These are phyloP conservation scores for Lecanicillium sp. DNA, from an alignment of 2,329 filamentous ascomycete genomes.

Conservation along the genomic window DNA sequence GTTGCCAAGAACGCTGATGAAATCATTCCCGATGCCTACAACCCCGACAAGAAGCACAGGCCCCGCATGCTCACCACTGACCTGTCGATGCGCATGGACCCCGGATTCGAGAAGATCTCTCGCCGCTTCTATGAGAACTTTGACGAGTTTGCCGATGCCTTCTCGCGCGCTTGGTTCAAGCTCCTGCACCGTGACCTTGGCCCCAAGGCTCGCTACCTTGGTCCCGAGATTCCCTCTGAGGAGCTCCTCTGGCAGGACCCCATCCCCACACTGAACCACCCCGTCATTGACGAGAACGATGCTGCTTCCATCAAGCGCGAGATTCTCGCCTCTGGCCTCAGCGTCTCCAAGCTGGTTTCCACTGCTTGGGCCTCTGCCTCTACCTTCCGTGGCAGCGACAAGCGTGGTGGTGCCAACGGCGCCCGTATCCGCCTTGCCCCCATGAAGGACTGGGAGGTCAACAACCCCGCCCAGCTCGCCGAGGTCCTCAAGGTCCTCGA, in stretches of 20 bases:
- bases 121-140: conserved; percentile 61
- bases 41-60: conserved; percentile 61
- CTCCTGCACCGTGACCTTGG: conserved; percentile 74
- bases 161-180: conserved; percentile 75
- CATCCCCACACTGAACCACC: conserved; percentile 50
- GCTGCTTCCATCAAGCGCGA: conserved; percentile 58
- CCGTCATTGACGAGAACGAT: conserved; percentile 54
- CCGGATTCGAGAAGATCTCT: conserved; percentile 67
- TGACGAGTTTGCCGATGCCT: conserved; percentile 59
- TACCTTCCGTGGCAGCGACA: conserved; percentile 67
- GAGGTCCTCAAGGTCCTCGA: conserved; percentile 56
- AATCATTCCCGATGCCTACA: conserved; percentile 64
- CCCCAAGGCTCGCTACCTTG: conserved; percentile 60
- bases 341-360: conserved; percentile 52
- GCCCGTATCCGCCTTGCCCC: conserved; percentile 67
- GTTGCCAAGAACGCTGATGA: conserved; percentile 60
- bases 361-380: conserved; percentile 63
- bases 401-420: conserved; percentile 76
- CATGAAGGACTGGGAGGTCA: conserved; percentile 64
- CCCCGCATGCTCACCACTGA: conserved; percentile 74
- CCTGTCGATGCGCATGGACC: conserved; percentile 63
- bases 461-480: conserved; percentile 60
- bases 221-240: conserved; percentile 65
- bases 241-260: conserved; percentile 69
- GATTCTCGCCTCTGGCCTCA: conserved; percentile 55